phyloP scores from a whole-genome alignment of 148 eudicot species.

The Arctostaphylos glauca region DNA sequence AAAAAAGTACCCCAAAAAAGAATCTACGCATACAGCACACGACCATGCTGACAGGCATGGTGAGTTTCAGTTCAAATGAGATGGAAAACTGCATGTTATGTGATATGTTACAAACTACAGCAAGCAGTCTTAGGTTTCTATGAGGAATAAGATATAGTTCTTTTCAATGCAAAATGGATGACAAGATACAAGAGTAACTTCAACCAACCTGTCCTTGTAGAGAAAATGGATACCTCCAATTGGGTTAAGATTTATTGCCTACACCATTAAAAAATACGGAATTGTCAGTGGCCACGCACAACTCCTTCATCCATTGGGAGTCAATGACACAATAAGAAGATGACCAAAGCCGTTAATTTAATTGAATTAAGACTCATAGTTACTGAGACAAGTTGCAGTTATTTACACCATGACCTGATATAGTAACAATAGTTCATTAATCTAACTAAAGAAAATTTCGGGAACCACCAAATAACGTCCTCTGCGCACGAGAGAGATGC shows the following conservation, averaged over 20 bases:
- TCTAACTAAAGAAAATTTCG: background rate
- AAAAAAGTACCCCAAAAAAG: background rate
- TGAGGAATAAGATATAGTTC: background rate
- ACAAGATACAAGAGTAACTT: background rate
- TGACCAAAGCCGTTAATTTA: background rate
- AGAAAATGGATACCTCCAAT: constrained; percentile 66
- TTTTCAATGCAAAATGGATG: background rate
- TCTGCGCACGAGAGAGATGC: background rate
- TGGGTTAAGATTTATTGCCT: constrained; percentile 81
- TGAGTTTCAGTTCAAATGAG: background rate
- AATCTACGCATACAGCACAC: background rate
- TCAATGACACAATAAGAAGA: background rate
- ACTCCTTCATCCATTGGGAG: background rate
- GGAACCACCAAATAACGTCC: background rate
- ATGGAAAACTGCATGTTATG: background rate
- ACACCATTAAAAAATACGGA: constrained; percentile 29
- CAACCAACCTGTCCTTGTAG: constrained; percentile 64
- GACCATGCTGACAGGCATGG: background rate
- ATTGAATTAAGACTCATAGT: background rate
- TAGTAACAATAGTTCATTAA: background rate
- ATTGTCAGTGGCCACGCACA: constrained; percentile 19
- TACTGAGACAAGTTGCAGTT: background rate
- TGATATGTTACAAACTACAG: background rate
- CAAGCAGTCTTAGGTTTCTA: background rate
- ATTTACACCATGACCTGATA: no score